These are phyloP conservation scores for Kazachstania sp. DNA, from an alignment of 1,139 yeast species.

Conservation along the genomic window DNA sequence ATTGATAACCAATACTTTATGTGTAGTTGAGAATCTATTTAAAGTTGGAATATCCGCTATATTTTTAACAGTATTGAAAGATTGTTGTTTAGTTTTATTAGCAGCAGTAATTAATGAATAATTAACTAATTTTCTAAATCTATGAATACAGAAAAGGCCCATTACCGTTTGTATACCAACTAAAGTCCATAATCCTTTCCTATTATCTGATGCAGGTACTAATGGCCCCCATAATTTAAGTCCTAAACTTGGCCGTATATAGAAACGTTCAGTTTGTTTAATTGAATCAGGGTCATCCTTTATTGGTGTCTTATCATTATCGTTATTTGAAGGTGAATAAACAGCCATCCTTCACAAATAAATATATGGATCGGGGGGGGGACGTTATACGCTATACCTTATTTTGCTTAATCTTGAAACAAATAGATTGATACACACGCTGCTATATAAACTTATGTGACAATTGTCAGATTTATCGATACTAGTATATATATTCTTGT, in stretches of 20 bases:
- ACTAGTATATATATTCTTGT: no score
- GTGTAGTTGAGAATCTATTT: slow-evolving; percentile 28
- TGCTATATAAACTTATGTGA: no score
- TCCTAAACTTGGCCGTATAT: slow-evolving; percentile 46
- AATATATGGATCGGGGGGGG: no score
- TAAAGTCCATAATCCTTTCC: slow-evolving; percentile 40
- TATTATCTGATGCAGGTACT: slow-evolving; percentile 55
- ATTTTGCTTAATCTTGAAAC: no score
- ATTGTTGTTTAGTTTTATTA: not conserved
- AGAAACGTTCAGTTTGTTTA: slow-evolving; percentile 18
- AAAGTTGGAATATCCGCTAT: slow-evolving; percentile 30
- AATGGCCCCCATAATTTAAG: slow-evolving; percentile 53
- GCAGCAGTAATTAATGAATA: not conserved
- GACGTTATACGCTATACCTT: no score
- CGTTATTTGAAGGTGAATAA: slow-evolving; percentile 19
- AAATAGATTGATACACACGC: no score
- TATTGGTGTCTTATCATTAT: not conserved
- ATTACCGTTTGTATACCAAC: slow-evolving; percentile 41
- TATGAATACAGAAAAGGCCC: slow-evolving; percentile 33
- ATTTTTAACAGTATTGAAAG: slow-evolving; percentile 12
- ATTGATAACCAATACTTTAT: slow-evolving; percentile 13
- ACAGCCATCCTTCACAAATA: slow-evolving; percentile 23
- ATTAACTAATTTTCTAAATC: slow-evolving; percentile 16
- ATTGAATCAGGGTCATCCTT: not conserved
- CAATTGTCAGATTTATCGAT: no score